A percentile compares a stretch with the other conserved stretches of the same genome.
Conservation (phyloP, 2,329 filamentous ascomycete genomes). For the Byssochlamys sp. region DNA sequence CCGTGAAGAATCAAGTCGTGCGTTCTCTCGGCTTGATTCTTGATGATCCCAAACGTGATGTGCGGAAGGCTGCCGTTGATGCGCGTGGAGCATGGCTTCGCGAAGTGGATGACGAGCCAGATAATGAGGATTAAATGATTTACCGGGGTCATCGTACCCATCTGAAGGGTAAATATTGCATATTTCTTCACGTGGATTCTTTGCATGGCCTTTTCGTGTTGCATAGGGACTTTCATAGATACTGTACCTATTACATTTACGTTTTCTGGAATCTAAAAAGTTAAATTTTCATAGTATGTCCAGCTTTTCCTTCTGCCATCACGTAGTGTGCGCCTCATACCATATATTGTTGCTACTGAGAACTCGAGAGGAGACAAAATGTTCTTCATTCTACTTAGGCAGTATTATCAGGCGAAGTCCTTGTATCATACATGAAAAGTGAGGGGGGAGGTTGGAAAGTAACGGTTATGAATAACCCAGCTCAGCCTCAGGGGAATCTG, state of each 20-base stretch:
- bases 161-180: neutral
- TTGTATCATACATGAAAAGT: neutral
- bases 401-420: neutral
- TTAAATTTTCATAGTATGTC: neutral
- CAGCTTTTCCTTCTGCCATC: neutral
- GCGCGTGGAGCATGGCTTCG: constrained; percentile 52
- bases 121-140: constrained; percentile 42
- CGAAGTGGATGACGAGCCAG: constrained; percentile 48
- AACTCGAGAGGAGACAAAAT: neutral
- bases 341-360: neutral
- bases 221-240: neutral
- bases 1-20: constrained; percentile 49
- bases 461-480: neutral
- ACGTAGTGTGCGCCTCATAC: neutral
- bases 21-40: constrained; percentile 46
- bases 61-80: constrained; percentile 53
- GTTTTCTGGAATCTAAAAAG: neutral
- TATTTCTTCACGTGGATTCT: neutral
- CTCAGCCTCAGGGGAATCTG: neutral
- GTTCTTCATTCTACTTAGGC: neutral
- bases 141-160: neutral
- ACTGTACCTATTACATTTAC: neutral
- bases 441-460: neutral
- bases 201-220: neutral
- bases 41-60: constrained; percentile 55